Base-by-base conservation (phyloP, 202 grass and related monocot genomes). In the Zizania palustris region DNA sequence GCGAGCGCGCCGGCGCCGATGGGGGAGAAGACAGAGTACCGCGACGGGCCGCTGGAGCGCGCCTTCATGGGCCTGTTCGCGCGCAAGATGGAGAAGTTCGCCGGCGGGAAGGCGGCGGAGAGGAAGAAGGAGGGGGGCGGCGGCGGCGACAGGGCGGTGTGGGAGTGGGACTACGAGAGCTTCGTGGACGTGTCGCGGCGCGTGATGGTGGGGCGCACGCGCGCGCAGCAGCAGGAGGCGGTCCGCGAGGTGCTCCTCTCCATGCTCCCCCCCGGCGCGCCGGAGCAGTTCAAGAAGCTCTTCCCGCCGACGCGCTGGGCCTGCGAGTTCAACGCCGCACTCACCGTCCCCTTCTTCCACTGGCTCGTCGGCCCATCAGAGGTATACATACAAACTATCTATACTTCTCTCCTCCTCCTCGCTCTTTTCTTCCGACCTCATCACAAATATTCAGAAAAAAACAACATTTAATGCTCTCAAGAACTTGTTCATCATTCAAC, bases 151-250 rank as follows among this genome's bases (percentile, higher is more conserved):
- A 87, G 36, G 73, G 69, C 79, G 35, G 86, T 97, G 68, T 92
- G 82, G 95, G 95, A 92, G 0, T 92, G 89, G 91, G 84, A 97
- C 85, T 94, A 97, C 69, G 91, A 92, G 53, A 86, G 85, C 72
- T 97, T 94, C 77, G 95, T 97, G 73, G 94, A 97, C 81, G 89
- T 97, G n/a, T 97, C 86, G 44, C 90, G 80, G 44, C 83, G 91
- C 9, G 89, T 93, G 7, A 97, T 97, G 95, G 51, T 83, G 51
- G 88, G 94, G 5, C 82, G 91, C 20, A 86, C 87, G 40, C 88
- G 89, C 3, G 74, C 73, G 63, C 84, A 92, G 85, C 94, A 97
- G 84, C 94, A 93, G 87, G 89, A 86, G 63, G 95, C 88, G 15
- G 95, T 94, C 10, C 86, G 91, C 33, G 95, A 88, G 80, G 89